A percentile compares a stretch with the other conserved stretches of the same genome.
These are phyloP conservation scores for Mallotus japonicus DNA, from an alignment of 441 rosid genomes.

Conservation along the genomic window DNA sequence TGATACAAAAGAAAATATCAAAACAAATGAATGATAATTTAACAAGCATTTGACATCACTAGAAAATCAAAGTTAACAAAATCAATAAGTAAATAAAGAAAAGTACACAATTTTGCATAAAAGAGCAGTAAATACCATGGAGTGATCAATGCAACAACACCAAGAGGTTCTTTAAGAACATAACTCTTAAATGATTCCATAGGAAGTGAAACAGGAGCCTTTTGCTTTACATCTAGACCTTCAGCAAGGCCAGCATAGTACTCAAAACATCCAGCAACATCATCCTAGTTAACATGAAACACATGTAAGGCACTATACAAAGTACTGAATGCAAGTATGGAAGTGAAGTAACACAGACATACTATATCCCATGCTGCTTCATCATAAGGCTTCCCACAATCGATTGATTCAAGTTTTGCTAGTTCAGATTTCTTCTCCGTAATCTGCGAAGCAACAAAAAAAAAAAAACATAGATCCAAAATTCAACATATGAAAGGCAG, in stretches of 20 bases:
- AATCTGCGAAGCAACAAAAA: slow-evolving; percentile 45
- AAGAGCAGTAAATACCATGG: slow-evolving; percentile 66
- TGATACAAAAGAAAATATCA: neutral
- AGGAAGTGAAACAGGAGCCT: slow-evolving; percentile 82
- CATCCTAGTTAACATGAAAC: slow-evolving; percentile 59
- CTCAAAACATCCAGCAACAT: slow-evolving; percentile 94
- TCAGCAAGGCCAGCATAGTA: slow-evolving; percentile 95
- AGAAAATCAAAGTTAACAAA: neutral
- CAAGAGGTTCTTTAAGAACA: slow-evolving; percentile 86
- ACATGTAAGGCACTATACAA: slow-evolving; percentile 19
- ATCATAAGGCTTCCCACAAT: slow-evolving; percentile 86
- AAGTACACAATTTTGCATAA: neutral
- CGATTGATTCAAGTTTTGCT: slow-evolving; percentile 86
- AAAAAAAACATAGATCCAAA: slow-evolving; percentile 4
- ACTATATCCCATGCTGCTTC: slow-evolving; percentile 97
- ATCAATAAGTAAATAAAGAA: neutral
- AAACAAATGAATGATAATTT: neutral
- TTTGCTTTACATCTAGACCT: slow-evolving; percentile 89
- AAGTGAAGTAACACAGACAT: slow-evolving; percentile 26
- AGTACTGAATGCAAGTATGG: slow-evolving; percentile 7
- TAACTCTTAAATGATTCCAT: slow-evolving; percentile 73
- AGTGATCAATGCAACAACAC: slow-evolving; percentile 92
- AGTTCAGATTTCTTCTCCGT: slow-evolving; percentile 71
- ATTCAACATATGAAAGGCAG: neutral
- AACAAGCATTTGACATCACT: neutral